Evolutionary conservation across 148 eudicot genomes (phyloP).

Genomic region (Rheum nobile): DNA sequence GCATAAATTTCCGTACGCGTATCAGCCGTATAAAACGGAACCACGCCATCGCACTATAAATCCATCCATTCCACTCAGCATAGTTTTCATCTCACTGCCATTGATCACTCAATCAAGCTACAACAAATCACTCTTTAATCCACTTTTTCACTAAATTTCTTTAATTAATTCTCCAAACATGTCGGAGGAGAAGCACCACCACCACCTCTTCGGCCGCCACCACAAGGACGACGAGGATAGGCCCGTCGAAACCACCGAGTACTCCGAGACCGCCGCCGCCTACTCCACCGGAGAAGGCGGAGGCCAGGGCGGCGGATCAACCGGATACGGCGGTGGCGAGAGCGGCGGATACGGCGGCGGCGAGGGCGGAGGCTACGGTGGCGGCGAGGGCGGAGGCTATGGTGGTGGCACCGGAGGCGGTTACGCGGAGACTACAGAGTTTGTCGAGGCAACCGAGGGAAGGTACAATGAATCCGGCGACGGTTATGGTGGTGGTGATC

Average conservation of each 20-base stretch:
- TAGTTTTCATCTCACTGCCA: neutral
- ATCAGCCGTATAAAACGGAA: neutral
- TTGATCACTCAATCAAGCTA: neutral
- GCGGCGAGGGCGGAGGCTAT: neutral
- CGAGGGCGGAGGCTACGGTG: neutral
- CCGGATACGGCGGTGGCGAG: neutral
- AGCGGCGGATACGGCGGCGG: neutral
- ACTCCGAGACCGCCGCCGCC: neutral
- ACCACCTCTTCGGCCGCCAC: slow-evolving; percentile 9
- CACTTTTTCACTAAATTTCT: neutral
- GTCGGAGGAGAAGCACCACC: slow-evolving; percentile 12
- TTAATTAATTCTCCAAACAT: neutral
- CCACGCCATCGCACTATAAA: neutral
- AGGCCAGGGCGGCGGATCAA: neutral
- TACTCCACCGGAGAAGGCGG: neutral
- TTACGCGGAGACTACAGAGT: too few relatives aligned
- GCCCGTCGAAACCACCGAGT: neutral
- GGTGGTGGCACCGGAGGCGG: neutral
- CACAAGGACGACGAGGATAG: slow-evolving; percentile 8
- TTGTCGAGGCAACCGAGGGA: neutral
- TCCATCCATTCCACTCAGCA: neutral
- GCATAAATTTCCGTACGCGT: neutral
- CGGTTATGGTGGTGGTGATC: neutral
- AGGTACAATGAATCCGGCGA: neutral
- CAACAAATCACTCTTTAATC: neutral